Evolutionary conservation across 306 rosid genomes (phyloP), one percentile per base, ranked within the genome.

Genomic region (Trifolium fragiferum): DNA sequence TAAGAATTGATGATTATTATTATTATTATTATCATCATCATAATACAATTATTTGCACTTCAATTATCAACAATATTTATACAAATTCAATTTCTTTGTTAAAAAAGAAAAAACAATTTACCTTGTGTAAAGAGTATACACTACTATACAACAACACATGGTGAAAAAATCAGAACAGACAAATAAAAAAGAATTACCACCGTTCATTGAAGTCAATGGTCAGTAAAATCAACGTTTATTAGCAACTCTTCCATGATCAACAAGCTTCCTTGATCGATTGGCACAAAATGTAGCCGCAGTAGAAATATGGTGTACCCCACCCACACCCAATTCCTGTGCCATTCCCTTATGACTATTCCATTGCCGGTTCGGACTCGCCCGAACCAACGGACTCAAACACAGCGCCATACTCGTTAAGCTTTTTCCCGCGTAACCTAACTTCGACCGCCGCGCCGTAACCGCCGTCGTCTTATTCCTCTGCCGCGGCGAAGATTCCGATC

Each of bases 321-420:
- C 70, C 49, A 6, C 74, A 32, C 77, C 25, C 30, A 35, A 21
- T 43, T 81, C 84, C 37, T 70, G 81, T 4, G 38, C 43, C 73
- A 64, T 8, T 1, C 84, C 81, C 5, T 70, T 81, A 1, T 80
- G 79, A 71, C n/a, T 65, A 21, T 44, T 47, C 76, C 76, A 80
- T 20, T 70, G 60, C 74, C 64, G 86, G 80, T 82, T 87, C 35
- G 99, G 96, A 63, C 86, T 89, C 59, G 97, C 92, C 72, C 98
- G 78, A 35, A 95, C 96, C 77, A 95, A 51, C 10, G 99, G 99
- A 58, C 93, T 95, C 74, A 95, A 76, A 57, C 99, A 95, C 61
- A 92, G 84, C 51, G 92, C 79, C 40, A 90, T 68, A 4, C 87
- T 88, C 16, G 97, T 51, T 2, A 84, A 55, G 67, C 82, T 89